phyloP scores from a whole-genome alignment of 345 rosid species.

The Populus euphratica region DNA sequence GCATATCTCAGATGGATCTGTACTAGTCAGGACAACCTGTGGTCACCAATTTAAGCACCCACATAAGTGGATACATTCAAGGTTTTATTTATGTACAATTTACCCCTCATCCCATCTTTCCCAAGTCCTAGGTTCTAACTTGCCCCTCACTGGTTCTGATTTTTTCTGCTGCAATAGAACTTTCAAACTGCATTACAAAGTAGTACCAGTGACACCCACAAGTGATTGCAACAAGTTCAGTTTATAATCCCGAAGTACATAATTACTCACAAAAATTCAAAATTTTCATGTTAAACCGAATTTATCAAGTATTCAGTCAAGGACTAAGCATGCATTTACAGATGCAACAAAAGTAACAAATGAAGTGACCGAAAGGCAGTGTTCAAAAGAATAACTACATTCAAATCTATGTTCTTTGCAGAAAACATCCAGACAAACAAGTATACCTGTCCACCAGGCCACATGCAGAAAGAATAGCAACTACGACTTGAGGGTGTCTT shows the following conservation, averaged over 20 bases:
- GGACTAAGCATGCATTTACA: neutral
- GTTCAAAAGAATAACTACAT: neutral
- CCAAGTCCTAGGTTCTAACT: neutral
- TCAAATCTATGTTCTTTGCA: neutral
- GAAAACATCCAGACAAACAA: neutral
- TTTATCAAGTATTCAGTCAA: neutral
- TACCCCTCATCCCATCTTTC: neutral
- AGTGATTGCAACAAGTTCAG: neutral
- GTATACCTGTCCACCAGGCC: slow-evolving; percentile 97
- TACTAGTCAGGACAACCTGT: slow-evolving; percentile 95
- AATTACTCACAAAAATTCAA: neutral
- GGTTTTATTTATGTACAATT: neutral
- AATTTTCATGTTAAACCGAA: neutral
- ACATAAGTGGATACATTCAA: neutral
- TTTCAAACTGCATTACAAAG: neutral
- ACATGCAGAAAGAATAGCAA: slow-evolving; percentile 99
- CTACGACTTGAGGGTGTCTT: slow-evolving; percentile 42
- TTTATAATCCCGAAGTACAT: neutral
- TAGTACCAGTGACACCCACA: neutral
- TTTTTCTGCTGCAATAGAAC: neutral
- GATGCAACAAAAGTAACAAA: neutral
- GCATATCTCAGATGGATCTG: slow-evolving; percentile 79
- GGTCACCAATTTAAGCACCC: slow-evolving; percentile 5
- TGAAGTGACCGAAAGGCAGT: neutral
- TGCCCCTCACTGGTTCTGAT: neutral